Conservation (phyloP, 1,284 basidiomycete genomes). For the Malassezia psittaci region DNA sequence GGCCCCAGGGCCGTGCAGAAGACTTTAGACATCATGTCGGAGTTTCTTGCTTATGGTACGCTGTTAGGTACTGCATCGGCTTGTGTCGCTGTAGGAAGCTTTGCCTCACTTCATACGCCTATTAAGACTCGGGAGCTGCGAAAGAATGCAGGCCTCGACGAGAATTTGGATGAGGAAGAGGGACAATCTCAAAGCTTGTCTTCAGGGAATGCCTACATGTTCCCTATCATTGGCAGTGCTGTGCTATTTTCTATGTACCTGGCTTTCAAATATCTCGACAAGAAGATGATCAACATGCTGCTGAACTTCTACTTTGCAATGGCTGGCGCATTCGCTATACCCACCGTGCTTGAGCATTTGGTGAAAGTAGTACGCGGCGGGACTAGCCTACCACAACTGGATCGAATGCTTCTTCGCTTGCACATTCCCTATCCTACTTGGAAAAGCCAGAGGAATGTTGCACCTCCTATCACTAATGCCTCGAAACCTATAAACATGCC, state of each 20-base stretch:
- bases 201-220: constrained; percentile 37
- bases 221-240: constrained; percentile 40
- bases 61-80: not conserved
- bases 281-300: constrained; percentile 33
- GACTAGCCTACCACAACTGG: not conserved
- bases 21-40: constrained; percentile 5
- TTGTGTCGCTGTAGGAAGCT: constrained; percentile 34
- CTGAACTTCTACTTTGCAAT: constrained; percentile 43
- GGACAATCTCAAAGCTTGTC: constrained; percentile 31
- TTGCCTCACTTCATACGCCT: constrained; percentile 36
- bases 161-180: constrained; percentile 26
- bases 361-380: not conserved
- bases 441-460: not conserved
- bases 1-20: not conserved
- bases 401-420: not conserved
- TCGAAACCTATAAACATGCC: not conserved
- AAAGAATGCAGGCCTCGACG: constrained; percentile 15
- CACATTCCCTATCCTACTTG: not conserved
- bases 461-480: not conserved
- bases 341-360: constrained; percentile 20
- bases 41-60: constrained; percentile 28
- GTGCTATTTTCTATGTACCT: constrained; percentile 39
- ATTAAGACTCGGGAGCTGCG: constrained; percentile 27
- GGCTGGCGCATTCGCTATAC: constrained; percentile 33
- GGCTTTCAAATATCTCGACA: constrained; percentile 43